phyloP scores from a whole-genome alignment of 2,329 filamentous ascomycete species.

The Ascochyta koolunga region DNA sequence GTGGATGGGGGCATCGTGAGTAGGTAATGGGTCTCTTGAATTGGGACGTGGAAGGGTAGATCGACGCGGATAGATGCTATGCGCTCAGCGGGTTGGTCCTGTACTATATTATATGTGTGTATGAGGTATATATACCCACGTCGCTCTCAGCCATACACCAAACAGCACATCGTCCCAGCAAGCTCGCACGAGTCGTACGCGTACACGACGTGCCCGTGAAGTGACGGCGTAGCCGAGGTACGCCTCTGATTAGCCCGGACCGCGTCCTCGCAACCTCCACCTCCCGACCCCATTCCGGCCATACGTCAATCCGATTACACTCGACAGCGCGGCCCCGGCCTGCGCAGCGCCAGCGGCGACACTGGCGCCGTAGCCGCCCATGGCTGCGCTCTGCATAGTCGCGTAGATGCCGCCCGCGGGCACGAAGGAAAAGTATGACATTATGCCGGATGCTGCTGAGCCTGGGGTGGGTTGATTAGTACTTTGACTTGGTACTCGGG shows the following conservation, averaged over 20 bases:
- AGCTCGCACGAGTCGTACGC: not conserved
- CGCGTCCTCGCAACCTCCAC: constrained; percentile 4
- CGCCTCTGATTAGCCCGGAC: constrained; percentile 11
- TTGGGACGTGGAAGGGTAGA: too few species aligned
- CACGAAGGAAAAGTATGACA: constrained; percentile 30
- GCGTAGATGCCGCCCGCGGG: constrained; percentile 33
- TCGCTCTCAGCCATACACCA: not conserved
- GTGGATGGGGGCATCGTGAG: constrained; percentile 14
- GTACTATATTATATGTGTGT: not conserved
- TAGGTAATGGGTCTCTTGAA: not conserved
- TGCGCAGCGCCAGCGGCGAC: constrained; percentile 28
- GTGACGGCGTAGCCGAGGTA: constrained; percentile 10
- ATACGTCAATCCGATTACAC: constrained; percentile 18
- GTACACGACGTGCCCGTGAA: not conserved
- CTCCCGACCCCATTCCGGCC: not conserved
- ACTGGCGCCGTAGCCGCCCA: constrained; percentile 40
- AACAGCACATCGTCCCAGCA: not conserved
- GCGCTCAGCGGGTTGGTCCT: too few species aligned
- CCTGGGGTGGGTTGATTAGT: constrained; percentile 11
- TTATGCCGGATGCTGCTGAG: constrained; percentile 24
- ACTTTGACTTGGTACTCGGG: too few species aligned
- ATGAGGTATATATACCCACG: not conserved
- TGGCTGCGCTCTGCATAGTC: constrained; percentile 38
- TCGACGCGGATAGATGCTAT: too few species aligned
- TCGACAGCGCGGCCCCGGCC: constrained; percentile 26